phyloP scores from a whole-genome alignment of 2,329 filamentous ascomycete species.

The Colletotrichum sp. region DNA sequence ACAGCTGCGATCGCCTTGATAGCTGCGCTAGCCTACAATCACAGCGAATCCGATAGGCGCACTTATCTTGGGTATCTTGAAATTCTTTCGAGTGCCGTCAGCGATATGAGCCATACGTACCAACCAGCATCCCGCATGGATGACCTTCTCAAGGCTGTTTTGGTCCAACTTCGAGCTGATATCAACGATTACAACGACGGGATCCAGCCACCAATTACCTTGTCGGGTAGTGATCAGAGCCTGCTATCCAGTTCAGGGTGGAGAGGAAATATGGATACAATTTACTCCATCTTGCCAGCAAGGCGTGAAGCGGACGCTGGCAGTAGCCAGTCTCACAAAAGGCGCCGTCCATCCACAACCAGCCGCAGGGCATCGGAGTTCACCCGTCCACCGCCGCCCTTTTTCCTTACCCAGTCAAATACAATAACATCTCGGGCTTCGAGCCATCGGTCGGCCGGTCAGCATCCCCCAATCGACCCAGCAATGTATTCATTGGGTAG shows the following conservation, averaged over 20 bases:
- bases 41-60: conserved; percentile 39
- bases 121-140: conserved; percentile 60
- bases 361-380: conserved; percentile 36
- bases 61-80: conserved; percentile 53
- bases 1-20: conserved; percentile 60
- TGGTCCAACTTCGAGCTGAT: conserved; percentile 48
- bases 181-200: neutral
- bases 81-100: conserved; percentile 54
- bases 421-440: conserved; percentile 22
- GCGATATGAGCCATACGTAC: conserved; percentile 58
- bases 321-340: conserved; percentile 32
- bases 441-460: conserved; percentile 11
- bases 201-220: neutral
- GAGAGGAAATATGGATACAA: conserved; percentile 8
- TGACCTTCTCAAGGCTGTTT: conserved; percentile 55
- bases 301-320: conserved; percentile 35
- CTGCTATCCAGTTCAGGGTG: neutral
- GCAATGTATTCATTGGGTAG: conserved; percentile 31
- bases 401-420: conserved; percentile 25
- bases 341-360: conserved; percentile 28
- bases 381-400: conserved; percentile 32
- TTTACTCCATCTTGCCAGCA: conserved; percentile 31
- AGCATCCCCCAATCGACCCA: conserved; percentile 26
- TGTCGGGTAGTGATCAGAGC: neutral
- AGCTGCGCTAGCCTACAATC: conserved; percentile 48